Percentiles rank a stretch among this genome's conserved stretches.
Conservation (phyloP, 1,139 yeast species). For the Saccharomycopsis hybrid region DNA sequence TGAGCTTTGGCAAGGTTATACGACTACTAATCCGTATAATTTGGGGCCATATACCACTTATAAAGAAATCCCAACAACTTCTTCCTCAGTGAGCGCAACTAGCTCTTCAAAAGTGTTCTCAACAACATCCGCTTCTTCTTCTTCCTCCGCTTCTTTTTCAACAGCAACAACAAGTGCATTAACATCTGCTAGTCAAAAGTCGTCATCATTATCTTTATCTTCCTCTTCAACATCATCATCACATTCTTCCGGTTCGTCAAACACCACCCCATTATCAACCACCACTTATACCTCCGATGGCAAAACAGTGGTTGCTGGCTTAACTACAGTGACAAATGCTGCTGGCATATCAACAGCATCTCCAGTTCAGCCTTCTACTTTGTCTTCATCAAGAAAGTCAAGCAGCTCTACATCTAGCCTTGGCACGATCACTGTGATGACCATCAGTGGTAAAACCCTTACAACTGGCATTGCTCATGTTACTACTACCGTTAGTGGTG, state of each 20-base stretch:
- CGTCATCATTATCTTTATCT: neutral
- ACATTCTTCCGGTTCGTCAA: no score
- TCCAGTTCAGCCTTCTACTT: no score
- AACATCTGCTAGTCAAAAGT: neutral
- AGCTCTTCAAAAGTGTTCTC: neutral
- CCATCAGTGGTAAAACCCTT: neutral
- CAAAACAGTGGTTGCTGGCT: no score
- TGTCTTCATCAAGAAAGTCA: no score
- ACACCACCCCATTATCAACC: no score
- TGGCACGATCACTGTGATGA: conserved; percentile 9
- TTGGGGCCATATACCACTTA: conserved; percentile 3
- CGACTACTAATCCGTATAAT: conserved; percentile 5
- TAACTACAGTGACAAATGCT: no score
- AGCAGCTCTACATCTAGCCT: no score
- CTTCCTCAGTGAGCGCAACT: neutral
- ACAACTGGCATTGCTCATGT: conserved; percentile 10
- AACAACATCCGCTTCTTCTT: neutral
- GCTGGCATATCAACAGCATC: no score
- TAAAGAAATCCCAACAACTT: neutral
- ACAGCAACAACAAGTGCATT: neutral
- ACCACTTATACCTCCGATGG: no score
- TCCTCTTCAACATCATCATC: no score
- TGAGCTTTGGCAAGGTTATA: neutral
- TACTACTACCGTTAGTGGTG: conserved; percentile 2
- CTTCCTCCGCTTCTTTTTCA: neutral